A percentile compares a stretch with the other conserved stretches of the same genome.
phyloP scores from a whole-genome alignment of 495 filamentous ascomycete genomes.

The Podospora bellae-mahoneyi region DNA sequence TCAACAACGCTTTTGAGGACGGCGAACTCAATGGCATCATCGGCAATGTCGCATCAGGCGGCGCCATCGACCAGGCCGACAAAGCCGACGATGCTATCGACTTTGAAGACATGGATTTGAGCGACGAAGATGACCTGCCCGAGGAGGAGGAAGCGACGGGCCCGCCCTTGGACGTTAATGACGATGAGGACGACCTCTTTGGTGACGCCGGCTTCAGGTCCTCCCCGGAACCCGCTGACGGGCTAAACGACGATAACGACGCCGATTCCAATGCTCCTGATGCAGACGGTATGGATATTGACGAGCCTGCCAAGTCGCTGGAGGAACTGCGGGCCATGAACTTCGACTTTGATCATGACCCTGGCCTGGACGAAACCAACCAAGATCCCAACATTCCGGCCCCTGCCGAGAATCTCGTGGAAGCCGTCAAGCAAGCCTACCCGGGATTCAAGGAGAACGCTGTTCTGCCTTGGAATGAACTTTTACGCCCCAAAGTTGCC shows the following conservation, averaged over 20 bases:
- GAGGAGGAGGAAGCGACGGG: conserved; percentile 38
- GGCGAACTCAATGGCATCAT: conserved; percentile 19
- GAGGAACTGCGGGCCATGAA: conserved; percentile 39
- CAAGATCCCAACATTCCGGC: conserved; percentile 52
- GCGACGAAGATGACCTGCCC: conserved; percentile 55
- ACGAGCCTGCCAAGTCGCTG: conserved; percentile 18
- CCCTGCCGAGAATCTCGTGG: conserved; percentile 60
- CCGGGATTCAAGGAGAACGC: conserved; percentile 66
- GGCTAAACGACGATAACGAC: conserved; percentile 23
- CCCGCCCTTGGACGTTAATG: conserved; percentile 40
- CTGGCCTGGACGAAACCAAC: conserved; percentile 36
- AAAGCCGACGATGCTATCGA: conserved; percentile 56
- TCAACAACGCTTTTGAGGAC: conserved; percentile 19
- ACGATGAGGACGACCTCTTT: conserved; percentile 55
- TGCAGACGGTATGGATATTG: conserved; percentile 30
- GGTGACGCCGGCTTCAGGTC: conserved; percentile 28
- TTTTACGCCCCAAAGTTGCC: conserved; percentile 71
- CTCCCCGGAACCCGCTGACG: conserved; percentile 18
- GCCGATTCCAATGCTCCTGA: conserved; percentile 38
- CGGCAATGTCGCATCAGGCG: conserved; percentile 26
- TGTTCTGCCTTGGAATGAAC: conserved; percentile 64
- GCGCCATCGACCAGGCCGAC: conserved; percentile 34
- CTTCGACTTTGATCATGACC: conserved; percentile 49
- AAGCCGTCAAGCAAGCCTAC: conserved; percentile 65
- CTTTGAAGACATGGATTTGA: conserved; percentile 87